Conservation (phyloP, 805 yeast species). For the Starmerella lactis-condensi region DNA sequence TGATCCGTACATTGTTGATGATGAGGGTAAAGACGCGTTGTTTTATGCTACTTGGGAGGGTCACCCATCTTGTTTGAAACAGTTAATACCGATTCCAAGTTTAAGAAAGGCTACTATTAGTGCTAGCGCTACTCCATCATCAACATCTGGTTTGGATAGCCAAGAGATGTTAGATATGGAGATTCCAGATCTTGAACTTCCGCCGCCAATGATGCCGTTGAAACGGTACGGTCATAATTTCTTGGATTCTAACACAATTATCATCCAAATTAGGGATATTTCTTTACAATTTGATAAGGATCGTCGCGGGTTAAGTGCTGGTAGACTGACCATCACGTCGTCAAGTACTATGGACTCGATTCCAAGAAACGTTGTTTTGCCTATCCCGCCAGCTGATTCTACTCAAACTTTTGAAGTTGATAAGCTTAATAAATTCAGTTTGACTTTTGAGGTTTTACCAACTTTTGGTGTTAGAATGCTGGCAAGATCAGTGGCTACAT, state of each 20-base stretch:
- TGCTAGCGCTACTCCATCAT: conserved; percentile 14
- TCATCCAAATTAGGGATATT: conserved; percentile 43
- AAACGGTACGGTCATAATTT: conserved; percentile 92
- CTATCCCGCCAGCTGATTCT: conserved; percentile 49
- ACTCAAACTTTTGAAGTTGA: conserved; percentile 72
- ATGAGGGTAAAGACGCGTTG: conserved; percentile 58
- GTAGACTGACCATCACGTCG: conserved; percentile 63
- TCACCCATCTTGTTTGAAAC: conserved; percentile 60
- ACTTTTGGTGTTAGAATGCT: conserved; percentile 83
- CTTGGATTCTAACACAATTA: conserved; percentile 62
- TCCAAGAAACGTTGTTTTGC: conserved; percentile 70
- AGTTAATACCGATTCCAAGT: too few relatives aligned
- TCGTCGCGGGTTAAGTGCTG: conserved; percentile 25
- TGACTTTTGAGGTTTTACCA: conserved; percentile 82
- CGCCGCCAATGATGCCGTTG: conserved; percentile 90
- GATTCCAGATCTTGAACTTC: conserved; percentile 78
- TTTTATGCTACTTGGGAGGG: conserved; percentile 93
- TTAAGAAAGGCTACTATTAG: too few relatives aligned
- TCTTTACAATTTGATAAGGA: conserved; percentile 31
- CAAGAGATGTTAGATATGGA: background rate
- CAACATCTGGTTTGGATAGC: conserved; percentile 1
- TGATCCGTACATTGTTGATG: conserved; percentile 47
- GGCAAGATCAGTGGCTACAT: conserved; percentile 70
- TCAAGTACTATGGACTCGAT: conserved; percentile 53
- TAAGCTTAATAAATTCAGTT: conserved; percentile 47